These are phyloP conservation scores for Nidularia pulvinata DNA, from an alignment of 768 basidiomycete genomes.

Conservation along the genomic window DNA sequence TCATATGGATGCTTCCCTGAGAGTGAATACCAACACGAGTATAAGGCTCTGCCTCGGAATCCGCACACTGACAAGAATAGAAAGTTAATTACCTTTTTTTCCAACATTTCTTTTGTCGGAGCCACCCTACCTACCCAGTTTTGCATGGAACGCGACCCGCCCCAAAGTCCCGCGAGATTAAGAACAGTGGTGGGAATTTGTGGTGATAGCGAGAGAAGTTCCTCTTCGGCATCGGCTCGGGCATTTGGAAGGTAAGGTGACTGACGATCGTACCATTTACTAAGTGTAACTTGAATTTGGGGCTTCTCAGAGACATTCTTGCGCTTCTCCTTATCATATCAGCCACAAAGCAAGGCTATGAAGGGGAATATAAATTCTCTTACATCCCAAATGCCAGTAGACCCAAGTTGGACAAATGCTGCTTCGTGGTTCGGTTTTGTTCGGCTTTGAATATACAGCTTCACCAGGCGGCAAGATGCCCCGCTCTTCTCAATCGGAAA, in stretches of 20 bases:
- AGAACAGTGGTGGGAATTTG: constrained; percentile 49
- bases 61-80: background rate
- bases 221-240: constrained; percentile 51
- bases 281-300: constrained; percentile 4
- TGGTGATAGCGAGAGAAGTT: constrained; percentile 45
- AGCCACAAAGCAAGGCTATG: too few relatives aligned
- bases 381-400: constrained; percentile 64
- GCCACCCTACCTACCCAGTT: constrained; percentile 58
- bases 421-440: constrained; percentile 11
- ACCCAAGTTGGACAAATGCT: constrained; percentile 61
- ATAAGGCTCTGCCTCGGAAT: background rate
- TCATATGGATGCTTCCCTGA: constrained; percentile 59
- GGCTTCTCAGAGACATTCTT: constrained; percentile 6
- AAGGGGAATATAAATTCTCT: constrained; percentile 13
- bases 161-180: constrained; percentile 66
- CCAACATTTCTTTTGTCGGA: constrained; percentile 52
- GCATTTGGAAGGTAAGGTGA: constrained; percentile 41
- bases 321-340: constrained; percentile 8
- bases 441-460: constrained; percentile 38
- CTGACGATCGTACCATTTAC: constrained; percentile 52
- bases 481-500: constrained; percentile 51
- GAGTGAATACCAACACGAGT: background rate
- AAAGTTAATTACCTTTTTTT: constrained; percentile 34
- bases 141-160: constrained; percentile 42
- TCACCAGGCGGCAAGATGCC: constrained; percentile 44